Conservation (phyloP, 441 rosid genomes). For the Pelargonium australe region DNA sequence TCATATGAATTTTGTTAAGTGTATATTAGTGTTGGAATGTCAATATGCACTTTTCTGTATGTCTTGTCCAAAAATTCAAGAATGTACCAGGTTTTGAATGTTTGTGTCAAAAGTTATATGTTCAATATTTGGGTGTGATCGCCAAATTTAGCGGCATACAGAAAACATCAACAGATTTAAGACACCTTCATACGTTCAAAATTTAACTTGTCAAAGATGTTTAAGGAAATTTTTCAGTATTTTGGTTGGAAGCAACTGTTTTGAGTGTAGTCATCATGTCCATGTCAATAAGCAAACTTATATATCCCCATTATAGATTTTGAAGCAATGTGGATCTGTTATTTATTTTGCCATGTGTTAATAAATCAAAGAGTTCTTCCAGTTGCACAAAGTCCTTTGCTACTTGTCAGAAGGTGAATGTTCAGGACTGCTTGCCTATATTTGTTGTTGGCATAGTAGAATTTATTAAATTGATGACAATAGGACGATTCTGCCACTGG, state of each 20-base stretch:
- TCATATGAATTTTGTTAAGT: not conserved
- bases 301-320: not conserved
- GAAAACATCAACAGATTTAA: not conserved
- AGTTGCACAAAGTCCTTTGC: not conserved
- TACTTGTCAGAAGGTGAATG: slow-evolving; percentile 1
- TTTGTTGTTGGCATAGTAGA: not conserved
- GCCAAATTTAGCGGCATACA: no score
- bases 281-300: not conserved
- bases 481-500: no score
- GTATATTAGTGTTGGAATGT: not conserved
- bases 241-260: not conserved
- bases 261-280: not conserved
- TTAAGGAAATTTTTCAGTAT: not conserved
- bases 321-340: not conserved
- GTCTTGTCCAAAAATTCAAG: not conserved
- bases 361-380: not conserved
- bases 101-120: not conserved
- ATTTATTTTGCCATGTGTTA: not conserved
- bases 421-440: not conserved
- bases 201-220: not conserved
- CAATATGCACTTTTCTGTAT: not conserved
- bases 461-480: no score
- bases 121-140: no score
- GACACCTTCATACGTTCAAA: not conserved
- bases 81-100: not conserved